Conservation (phyloP, 2,329 filamentous ascomycete species). For the Penicillium sp. region DNA sequence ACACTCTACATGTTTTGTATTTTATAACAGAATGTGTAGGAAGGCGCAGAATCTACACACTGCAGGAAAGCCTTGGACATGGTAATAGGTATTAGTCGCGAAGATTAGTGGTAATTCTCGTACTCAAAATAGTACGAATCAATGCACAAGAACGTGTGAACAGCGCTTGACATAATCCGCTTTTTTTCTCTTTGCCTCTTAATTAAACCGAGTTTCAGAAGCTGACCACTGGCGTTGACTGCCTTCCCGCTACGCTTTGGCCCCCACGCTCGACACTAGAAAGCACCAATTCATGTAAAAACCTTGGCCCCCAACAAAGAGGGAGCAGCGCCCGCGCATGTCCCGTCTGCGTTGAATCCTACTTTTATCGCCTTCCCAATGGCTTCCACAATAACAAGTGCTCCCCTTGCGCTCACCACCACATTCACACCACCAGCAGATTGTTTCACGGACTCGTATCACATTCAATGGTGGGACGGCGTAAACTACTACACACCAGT, state of each 20-base stretch:
- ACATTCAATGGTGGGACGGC: not conserved
- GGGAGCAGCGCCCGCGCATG: too few species aligned
- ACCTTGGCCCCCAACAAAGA: too few species aligned
- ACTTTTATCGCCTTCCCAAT: not conserved
- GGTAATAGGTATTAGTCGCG: too few species aligned
- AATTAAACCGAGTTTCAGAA: constrained; percentile 19
- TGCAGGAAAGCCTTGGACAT: too few species aligned
- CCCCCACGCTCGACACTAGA: too few species aligned
- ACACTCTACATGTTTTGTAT: too few species aligned
- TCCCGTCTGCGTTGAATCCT: too few species aligned
- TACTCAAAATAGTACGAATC: too few species aligned
- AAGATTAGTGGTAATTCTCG: not conserved
- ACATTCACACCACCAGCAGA: constrained; percentile 2
- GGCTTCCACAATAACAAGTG: not conserved
- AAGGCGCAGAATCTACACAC: too few species aligned
- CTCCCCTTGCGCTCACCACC: not conserved
- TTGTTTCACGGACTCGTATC: constrained; percentile 4
- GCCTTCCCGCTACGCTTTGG: not conserved
- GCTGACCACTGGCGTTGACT: constrained; percentile 7
- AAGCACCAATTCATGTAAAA: too few species aligned
- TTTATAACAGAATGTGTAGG: too few species aligned
- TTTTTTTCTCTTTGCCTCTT: constrained; percentile 11
- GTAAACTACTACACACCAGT: not conserved
- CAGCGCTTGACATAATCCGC: constrained; percentile 11
- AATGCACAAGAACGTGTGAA: constrained; percentile 11